A percentile compares a stretch with the other conserved stretches of the same genome.
phyloP scores from a whole-genome alignment of 176 grass and related monocot species.

The Oryza glaberrima region DNA sequence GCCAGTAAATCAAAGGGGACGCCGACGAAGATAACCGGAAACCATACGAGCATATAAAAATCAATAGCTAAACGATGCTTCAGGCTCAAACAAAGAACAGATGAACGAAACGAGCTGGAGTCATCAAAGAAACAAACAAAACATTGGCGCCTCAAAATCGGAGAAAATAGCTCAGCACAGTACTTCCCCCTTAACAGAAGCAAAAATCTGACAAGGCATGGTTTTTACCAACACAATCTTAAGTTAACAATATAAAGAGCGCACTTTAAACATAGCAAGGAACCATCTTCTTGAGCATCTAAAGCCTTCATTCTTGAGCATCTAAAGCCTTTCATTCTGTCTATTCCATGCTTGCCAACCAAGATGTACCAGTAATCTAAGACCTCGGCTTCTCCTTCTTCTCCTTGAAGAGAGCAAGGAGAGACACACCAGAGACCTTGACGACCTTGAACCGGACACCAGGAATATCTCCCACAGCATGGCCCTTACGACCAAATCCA shows the following conservation, averaged over 20 bases:
- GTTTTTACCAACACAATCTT: constrained; percentile 41
- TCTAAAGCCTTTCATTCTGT: not conserved
- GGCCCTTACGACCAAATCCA: constrained; percentile 71
- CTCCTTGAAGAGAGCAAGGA: constrained; percentile 72
- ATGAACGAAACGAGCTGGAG: too few species aligned
- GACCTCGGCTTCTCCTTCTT: constrained; percentile 77
- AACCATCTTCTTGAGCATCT: constrained; percentile 42
- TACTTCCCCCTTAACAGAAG: not conserved
- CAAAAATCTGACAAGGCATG: constrained; percentile 24
- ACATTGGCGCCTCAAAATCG: too few species aligned
- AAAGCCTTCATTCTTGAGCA: not conserved
- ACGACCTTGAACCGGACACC: constrained; percentile 79
- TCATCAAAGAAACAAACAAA: too few species aligned
- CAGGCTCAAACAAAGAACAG: too few species aligned
- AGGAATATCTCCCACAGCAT: constrained; percentile 73
- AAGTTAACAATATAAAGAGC: constrained; percentile 42
- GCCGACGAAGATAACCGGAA: too few species aligned
- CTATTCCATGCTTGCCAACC: constrained; percentile 30
- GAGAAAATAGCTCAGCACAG: too few species aligned
- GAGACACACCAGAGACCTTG: constrained; percentile 76
- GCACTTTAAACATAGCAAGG: constrained; percentile 43
- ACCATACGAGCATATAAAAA: too few species aligned
- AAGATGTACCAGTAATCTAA: constrained; percentile 36
- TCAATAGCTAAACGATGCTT: too few species aligned
- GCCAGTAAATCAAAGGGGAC: too few species aligned